Conservation (phyloP, 768 basidiomycete species). For the Lactifluus subvellereus region DNA sequence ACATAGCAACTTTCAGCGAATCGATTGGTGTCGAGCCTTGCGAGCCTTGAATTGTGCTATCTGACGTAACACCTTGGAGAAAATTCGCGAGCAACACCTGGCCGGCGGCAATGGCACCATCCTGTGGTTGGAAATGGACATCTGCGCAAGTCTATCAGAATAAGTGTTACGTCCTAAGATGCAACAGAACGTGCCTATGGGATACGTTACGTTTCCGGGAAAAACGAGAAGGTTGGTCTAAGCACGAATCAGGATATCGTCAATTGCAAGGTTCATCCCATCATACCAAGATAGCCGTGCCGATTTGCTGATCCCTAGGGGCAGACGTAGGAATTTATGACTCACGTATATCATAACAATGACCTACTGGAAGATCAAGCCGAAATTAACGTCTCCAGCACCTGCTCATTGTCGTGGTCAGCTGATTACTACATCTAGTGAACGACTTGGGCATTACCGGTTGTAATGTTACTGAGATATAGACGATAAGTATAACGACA, state of each 20-base stretch:
- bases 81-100: slow-evolving; percentile 56
- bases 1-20: slow-evolving; percentile 56
- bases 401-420: slow-evolving; percentile 34
- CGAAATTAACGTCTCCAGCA: slow-evolving; percentile 59
- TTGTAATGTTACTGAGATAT: slow-evolving; percentile 33
- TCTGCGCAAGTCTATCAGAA: slow-evolving; percentile 32
- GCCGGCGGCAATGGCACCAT: slow-evolving; percentile 48
- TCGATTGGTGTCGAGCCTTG: slow-evolving; percentile 51
- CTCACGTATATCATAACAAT: not conserved
- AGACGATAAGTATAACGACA: not conserved
- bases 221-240: slow-evolving; percentile 51
- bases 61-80: slow-evolving; percentile 54
- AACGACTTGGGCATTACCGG: slow-evolving; percentile 28
- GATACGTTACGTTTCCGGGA: slow-evolving; percentile 52
- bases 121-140: slow-evolving; percentile 57
- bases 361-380: slow-evolving; percentile 49
- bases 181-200: slow-evolving; percentile 40
- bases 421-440: slow-evolving; percentile 1
- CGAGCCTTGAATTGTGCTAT: slow-evolving; percentile 51
- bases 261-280: not conserved
- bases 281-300: slow-evolving; percentile 51
- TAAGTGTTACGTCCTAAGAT: not conserved
- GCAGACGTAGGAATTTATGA: not conserved
- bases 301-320: slow-evolving; percentile 44
- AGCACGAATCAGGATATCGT: slow-evolving; percentile 1